Evolutionary conservation across 2,329 filamentous ascomycete genomes (phyloP).

Genomic region (Gyromitra esculenta): DNA sequence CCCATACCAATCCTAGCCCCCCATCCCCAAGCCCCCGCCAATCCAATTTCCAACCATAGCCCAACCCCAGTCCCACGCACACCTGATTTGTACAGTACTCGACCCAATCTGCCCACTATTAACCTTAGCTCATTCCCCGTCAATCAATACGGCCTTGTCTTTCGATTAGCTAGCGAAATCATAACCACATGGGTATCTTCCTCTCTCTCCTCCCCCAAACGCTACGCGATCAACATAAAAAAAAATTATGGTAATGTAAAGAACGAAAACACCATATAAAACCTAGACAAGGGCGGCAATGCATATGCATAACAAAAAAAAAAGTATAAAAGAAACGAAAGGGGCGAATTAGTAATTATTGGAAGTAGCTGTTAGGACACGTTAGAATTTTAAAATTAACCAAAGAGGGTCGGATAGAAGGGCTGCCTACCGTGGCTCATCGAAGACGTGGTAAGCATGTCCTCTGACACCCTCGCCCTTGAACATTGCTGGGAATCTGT

Average conservation of each 20-base stretch:
- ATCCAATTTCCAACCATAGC: neutral
- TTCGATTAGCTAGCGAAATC: slow-evolving; percentile 6
- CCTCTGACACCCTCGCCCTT: slow-evolving; percentile 85
- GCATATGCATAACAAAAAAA: slow-evolving; percentile 5
- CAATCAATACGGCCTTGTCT: slow-evolving; percentile 8
- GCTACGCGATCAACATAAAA: slow-evolving; percentile 8
- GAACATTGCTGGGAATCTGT: slow-evolving; percentile 86
- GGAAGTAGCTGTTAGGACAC: slow-evolving; percentile 34
- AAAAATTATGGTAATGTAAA: slow-evolving; percentile 29
- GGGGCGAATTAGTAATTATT: slow-evolving; percentile 23
- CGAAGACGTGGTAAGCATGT: slow-evolving; percentile 93
- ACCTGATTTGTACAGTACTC: slow-evolving; percentile 19
- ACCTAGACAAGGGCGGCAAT: slow-evolving; percentile 2
- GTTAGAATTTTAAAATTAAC: slow-evolving; percentile 24
- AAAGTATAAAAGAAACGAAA: neutral
- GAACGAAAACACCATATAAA: slow-evolving; percentile 17
- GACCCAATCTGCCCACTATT: slow-evolving; percentile 3
- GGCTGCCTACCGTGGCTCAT: slow-evolving; percentile 77
- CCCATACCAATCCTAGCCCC: neutral
- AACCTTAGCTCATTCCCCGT: slow-evolving; percentile 1
- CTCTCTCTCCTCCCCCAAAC: neutral
- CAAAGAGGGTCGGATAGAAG: slow-evolving; percentile 60
- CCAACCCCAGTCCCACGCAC: neutral
- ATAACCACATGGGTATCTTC: slow-evolving; percentile 11
- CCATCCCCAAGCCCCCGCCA: neutral